Conservation (phyloP, 345 rosid species). For the Trapa incisa region DNA sequence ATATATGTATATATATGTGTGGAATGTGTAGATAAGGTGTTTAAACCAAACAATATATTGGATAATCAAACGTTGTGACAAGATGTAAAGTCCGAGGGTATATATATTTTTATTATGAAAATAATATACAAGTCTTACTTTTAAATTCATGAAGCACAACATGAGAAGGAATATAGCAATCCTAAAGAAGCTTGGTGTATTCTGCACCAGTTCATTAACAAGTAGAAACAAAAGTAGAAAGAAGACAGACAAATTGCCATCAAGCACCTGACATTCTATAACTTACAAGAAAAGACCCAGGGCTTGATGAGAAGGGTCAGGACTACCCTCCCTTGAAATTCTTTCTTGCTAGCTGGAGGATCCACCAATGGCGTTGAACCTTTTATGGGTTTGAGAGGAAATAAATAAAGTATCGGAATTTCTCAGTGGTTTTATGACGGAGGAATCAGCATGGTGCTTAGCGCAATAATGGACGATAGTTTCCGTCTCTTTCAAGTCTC, state of each 20-base stretch:
- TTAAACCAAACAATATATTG: no score
- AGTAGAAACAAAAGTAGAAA: neutral
- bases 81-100: no score
- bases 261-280: neutral
- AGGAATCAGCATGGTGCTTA: neutral
- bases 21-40: no score
- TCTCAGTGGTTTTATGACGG: neutral
- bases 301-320: neutral
- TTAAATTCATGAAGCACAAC: no score
- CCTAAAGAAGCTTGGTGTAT: no score
- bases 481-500: neutral
- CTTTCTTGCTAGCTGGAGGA: neutral
- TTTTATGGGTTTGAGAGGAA: neutral
- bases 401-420: neutral
- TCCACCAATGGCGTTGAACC: neutral
- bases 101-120: no score
- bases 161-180: no score
- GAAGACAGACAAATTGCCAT: neutral
- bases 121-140: no score
- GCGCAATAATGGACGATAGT: neutral
- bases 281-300: neutral
- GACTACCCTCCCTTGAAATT: neutral
- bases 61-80: no score
- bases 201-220: no score
- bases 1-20: no score